Percentiles rank a stretch among this genome's conserved stretches.
These are phyloP conservation scores for Fraxinus dipetala DNA, from an alignment of 305 asterid species.

Conservation along the genomic window DNA sequence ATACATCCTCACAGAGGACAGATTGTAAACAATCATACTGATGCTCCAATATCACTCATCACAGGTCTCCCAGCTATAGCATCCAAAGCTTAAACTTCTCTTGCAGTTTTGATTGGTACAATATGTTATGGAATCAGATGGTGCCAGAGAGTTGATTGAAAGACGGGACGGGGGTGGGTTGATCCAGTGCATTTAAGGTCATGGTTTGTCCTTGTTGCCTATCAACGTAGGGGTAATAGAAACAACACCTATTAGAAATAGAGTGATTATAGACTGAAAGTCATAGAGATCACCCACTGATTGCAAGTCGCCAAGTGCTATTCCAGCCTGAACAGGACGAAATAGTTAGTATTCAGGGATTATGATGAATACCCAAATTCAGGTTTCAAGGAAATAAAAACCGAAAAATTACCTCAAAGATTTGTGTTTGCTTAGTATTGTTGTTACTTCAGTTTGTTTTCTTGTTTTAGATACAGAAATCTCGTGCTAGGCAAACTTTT, in stretches of 20 bases:
- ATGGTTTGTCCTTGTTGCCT: conserved; percentile 43
- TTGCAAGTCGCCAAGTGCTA: conserved; percentile 79
- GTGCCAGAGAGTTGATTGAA: conserved; percentile 21
- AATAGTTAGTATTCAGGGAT: neutral
- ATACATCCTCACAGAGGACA: conserved; percentile 18
- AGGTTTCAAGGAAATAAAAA: neutral
- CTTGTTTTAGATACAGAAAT: neutral
- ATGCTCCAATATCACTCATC: conserved; percentile 14
- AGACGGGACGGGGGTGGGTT: neutral
- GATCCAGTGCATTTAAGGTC: neutral
- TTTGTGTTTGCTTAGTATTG: neutral
- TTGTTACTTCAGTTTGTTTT: neutral
- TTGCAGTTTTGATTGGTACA: neutral
- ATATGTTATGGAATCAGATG: conserved; percentile 2
- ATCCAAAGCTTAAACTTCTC: conserved; percentile 15
- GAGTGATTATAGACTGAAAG: conserved; percentile 69
- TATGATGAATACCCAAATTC: neutral
- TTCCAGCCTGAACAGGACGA: conserved; percentile 66
- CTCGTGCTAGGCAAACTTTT: neutral
- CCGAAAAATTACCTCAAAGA: neutral
- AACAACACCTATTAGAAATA: conserved; percentile 77
- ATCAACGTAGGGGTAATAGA: conserved; percentile 69
- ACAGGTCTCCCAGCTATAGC: conserved; percentile 18
- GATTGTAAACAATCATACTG: neutral
- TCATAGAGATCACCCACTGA: conserved; percentile 87